Conservation (phyloP, 345 rosid species). For the Angophora floribunda region DNA sequence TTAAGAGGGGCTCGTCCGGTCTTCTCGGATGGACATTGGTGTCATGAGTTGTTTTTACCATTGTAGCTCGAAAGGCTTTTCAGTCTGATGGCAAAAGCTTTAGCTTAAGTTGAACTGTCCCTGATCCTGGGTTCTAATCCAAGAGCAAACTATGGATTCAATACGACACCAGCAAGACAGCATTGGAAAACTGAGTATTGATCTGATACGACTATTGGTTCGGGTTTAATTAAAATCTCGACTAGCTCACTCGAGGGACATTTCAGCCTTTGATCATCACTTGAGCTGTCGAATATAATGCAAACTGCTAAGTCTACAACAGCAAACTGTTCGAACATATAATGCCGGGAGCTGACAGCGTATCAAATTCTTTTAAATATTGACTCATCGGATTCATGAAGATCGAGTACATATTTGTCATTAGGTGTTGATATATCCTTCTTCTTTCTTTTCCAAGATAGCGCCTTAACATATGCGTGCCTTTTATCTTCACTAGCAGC, state of each 20-base stretch:
- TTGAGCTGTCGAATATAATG: neutral
- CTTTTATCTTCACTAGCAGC: neutral
- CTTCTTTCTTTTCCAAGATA: neutral
- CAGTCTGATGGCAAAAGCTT: neutral
- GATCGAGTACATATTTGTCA: neutral
- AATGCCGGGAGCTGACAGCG: neutral
- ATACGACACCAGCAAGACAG: neutral
- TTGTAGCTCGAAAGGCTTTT: neutral
- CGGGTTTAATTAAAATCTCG: neutral
- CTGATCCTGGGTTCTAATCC: neutral
- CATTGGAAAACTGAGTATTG: neutral
- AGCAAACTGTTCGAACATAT: neutral
- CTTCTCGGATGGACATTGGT: neutral
- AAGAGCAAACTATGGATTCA: neutral
- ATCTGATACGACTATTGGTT: neutral
- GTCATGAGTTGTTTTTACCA: neutral
- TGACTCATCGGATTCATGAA: neutral
- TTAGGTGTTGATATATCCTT: neutral
- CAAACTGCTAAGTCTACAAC: neutral
- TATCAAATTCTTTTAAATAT: neutral
- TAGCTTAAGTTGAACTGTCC: neutral
- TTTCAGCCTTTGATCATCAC: neutral
- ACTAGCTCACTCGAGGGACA: neutral
- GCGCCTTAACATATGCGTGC: neutral
- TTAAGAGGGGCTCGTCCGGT: neutral